phyloP scores from a whole-genome alignment of 345 rosid genomes.

The Gossypium longicalyx region DNA sequence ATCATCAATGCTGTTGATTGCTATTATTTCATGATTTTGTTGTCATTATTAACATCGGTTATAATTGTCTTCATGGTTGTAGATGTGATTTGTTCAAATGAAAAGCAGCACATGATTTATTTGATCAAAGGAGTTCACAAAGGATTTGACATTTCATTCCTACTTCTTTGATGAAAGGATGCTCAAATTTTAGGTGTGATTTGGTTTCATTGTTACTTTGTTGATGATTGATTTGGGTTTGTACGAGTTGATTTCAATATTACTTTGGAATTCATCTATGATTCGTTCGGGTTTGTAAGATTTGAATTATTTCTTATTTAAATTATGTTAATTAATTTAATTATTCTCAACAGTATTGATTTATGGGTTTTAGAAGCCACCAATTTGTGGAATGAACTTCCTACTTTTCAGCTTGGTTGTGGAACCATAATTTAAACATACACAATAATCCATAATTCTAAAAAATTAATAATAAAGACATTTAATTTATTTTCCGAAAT shows the following conservation, averaged over 20 bases:
- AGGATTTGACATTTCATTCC: neutral
- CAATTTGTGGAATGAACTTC: conserved; percentile 64
- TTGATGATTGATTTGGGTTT: too few species aligned
- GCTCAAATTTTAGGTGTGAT: too few species aligned
- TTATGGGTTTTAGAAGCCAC: neutral
- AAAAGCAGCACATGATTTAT: too few species aligned
- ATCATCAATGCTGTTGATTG: too few species aligned
- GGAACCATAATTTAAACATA: conserved; percentile 30
- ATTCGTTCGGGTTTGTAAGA: neutral
- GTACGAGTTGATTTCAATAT: neutral
- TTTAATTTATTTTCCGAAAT: neutral
- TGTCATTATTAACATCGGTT: too few species aligned
- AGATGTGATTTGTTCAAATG: too few species aligned
- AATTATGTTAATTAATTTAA: too few species aligned
- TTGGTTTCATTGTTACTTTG: too few species aligned
- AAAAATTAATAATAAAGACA: neutral
- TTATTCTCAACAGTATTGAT: too few species aligned
- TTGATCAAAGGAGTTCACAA: neutral
- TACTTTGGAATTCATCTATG: too few species aligned
- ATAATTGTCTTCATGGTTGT: too few species aligned
- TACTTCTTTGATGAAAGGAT: neutral
- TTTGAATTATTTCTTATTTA: neutral
- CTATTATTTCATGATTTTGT: neutral
- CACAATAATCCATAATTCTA: neutral
- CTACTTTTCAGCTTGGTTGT: conserved; percentile 87